Evolutionary conservation across 2,329 filamentous ascomycete genomes (phyloP), one percentile per base, ranked within the genome.

Genomic region (Coniella vitis): DNA sequence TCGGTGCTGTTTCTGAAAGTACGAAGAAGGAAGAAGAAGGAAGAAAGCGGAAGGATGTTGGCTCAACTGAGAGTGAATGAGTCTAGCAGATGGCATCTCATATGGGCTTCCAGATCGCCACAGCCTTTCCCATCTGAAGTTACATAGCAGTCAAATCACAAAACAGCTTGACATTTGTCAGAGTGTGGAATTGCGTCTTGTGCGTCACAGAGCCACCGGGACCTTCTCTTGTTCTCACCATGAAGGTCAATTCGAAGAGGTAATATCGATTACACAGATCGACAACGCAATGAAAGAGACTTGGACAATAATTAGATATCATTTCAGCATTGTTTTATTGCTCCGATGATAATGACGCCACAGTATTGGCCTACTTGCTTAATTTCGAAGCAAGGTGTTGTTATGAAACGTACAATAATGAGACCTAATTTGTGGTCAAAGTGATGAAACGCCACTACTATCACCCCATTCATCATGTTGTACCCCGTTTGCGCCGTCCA

Each of bases 71-170:
- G 12, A 4, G 45, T 53, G 40, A 45, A 48, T 17, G 44, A 42
- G 14, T 38, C 40, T 36, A 44, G 51, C 14, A 45, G 51, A 7
- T 53, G 51, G 51, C 44, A 47, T 17, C 31, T 53, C 14, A 45
- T 37, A 22, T 19, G 44, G 10, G 16, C 16, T 29, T 36, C 25
- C 5, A 40, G 29, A 22, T 19, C 32, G 16, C 14, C 38, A 10
- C 25, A 36, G 17, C 29, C 13, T 9, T 40, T 48, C 16, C 36
- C 44, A 3, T 29, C 4, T 17, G 41, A 53, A 34, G 43, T 34
- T n/a, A 20, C 14, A 31, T 51, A 29, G 31, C 25, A 29, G 25
- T 29, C 5, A 29, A 10, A 29, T 29, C 10, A 10, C 25, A 29
- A 29, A 29, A 5, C 25, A 29, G 5, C 25, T 29, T 10, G 25